Percentiles rank a stretch among this genome's conserved stretches.
Conservation (phyloP, 2,329 filamentous ascomycete genomes). For the Coccinonectria pachysandricola region DNA sequence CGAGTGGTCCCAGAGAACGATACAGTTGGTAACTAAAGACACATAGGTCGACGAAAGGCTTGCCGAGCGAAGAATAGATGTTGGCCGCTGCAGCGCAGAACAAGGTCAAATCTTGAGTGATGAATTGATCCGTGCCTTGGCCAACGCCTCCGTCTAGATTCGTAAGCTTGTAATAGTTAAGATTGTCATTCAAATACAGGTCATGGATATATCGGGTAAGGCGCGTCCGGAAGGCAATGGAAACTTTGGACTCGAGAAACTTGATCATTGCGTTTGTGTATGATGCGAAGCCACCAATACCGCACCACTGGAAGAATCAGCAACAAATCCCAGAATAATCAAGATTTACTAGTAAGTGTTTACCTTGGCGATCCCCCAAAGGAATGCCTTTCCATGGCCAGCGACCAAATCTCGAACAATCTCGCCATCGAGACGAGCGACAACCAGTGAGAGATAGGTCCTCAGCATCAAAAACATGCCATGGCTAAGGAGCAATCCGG, state of each 20-base stretch:
- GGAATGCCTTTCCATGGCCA: constrained; percentile 78
- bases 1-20: constrained; percentile 78
- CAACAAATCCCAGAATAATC: background rate
- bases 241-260: constrained; percentile 93
- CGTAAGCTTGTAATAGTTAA: constrained; percentile 92
- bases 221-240: constrained; percentile 91
- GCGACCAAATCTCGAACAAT: constrained; percentile 95
- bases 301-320: constrained; percentile 57
- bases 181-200: constrained; percentile 84
- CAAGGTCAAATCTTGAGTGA: constrained; percentile 90
- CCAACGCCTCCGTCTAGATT: constrained; percentile 91
- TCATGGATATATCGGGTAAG: constrained; percentile 96
- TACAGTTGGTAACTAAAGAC: constrained; percentile 99
- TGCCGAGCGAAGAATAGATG: constrained; percentile 92
- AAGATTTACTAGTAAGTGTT: constrained; percentile 4
- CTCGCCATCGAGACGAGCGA: constrained; percentile 87
- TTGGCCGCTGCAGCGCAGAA: constrained; percentile 91
- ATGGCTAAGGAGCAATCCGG: constrained; percentile 79
- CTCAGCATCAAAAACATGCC: constrained; percentile 80
- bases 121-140: constrained; percentile 89
- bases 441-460: constrained; percentile 87
- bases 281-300: constrained; percentile 82
- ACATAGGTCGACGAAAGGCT: constrained; percentile 90
- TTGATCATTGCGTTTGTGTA: constrained; percentile 99
- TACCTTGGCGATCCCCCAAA: constrained; percentile 77